Evolutionary conservation across 1,284 basidiomycete species (phyloP).

Genomic region (Leccinum subspadiceum): DNA sequence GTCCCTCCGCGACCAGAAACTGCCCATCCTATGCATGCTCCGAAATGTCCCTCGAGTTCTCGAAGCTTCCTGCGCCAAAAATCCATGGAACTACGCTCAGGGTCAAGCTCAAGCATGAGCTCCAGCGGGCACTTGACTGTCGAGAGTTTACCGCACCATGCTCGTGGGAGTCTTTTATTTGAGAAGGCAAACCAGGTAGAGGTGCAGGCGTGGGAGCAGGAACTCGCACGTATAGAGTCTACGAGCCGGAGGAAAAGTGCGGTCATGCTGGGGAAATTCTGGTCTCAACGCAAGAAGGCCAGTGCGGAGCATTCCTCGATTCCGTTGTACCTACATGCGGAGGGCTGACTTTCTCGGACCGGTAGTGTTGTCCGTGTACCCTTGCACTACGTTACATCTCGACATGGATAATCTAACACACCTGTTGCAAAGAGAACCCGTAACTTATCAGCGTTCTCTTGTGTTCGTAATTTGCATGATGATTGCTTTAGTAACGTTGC

Average conservation of each 20-base stretch:
- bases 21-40: slow-evolving; percentile 19
- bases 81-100: slow-evolving; percentile 20
- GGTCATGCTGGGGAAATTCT: slow-evolving; percentile 53
- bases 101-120: slow-evolving; percentile 36
- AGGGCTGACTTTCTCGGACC: slow-evolving; percentile 20
- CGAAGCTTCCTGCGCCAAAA: slow-evolving; percentile 25
- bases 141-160: slow-evolving; percentile 24
- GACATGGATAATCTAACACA: slow-evolving; percentile 10
- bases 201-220: slow-evolving; percentile 73
- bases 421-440: slow-evolving; percentile 4
- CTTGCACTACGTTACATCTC: slow-evolving; percentile 10
- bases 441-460: slow-evolving; percentile 7
- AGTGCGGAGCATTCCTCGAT: slow-evolving; percentile 24
- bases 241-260: slow-evolving; percentile 57
- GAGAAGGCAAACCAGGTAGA: slow-evolving; percentile 35
- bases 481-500: slow-evolving; percentile 3
- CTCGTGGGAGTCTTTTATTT: slow-evolving; percentile 19
- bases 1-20: slow-evolving; percentile 31
- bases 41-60: slow-evolving; percentile 12
- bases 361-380: not conserved
- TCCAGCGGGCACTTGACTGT: slow-evolving; percentile 27
- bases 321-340: slow-evolving; percentile 28
- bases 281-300: slow-evolving; percentile 45
- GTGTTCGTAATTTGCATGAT: slow-evolving; percentile 16
- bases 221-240: slow-evolving; percentile 67